phyloP scores from a whole-genome alignment of 2,329 filamentous ascomycete species.

The Huntiella abstrusa region DNA sequence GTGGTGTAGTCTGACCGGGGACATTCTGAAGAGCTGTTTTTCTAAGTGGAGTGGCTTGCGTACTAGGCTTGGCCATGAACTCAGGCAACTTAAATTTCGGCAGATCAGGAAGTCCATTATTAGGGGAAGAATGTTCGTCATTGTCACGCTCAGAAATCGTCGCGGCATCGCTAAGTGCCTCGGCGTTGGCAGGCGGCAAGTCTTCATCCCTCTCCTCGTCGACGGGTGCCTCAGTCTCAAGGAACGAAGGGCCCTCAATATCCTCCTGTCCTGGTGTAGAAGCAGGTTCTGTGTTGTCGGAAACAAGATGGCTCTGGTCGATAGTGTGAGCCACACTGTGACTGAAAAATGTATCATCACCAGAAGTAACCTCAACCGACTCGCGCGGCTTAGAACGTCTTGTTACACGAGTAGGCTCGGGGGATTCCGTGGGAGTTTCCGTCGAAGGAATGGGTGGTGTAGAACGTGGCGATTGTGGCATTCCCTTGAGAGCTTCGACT shows the following conservation, averaged over 20 bases:
- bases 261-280: not conserved
- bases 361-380: not conserved
- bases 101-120: not conserved
- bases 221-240: no score
- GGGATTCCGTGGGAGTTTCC: no score
- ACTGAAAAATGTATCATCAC: slow-evolving; percentile 3
- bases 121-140: not conserved
- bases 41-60: not conserved
- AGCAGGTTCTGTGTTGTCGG: not conserved
- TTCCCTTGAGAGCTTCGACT: slow-evolving; percentile 1
- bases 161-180: slow-evolving; percentile 8
- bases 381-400: no score
- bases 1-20: slow-evolving; percentile 16
- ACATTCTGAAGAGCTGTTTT: slow-evolving; percentile 2
- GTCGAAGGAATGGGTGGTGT: no score
- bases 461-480: no score
- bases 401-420: no score
- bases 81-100: not conserved
- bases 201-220: not conserved
- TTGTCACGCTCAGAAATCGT: slow-evolving; percentile 6
- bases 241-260: no score
- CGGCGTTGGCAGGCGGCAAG: not conserved
- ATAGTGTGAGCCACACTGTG: slow-evolving; percentile 11
- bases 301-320: slow-evolving; percentile 8
- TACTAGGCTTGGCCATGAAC: no score